phyloP scores from a whole-genome alignment of 23 red algal genomes.

The Agarophyton chilense region DNA sequence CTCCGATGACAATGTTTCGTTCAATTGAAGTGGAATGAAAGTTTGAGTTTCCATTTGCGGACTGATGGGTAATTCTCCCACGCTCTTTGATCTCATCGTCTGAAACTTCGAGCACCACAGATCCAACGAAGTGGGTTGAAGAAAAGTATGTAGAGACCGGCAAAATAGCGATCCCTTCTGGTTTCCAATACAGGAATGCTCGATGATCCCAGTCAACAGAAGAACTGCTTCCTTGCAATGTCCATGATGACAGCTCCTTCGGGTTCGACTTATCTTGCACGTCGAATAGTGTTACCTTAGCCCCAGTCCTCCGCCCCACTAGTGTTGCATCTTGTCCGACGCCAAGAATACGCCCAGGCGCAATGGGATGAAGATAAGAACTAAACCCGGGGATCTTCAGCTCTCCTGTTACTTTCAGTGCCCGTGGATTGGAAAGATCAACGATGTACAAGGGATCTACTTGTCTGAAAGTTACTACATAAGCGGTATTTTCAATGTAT shows the following conservation, averaged over 20 bases:
- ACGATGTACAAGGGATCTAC: slow-evolving; percentile 72
- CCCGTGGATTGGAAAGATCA: slow-evolving; percentile 34
- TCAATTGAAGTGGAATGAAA: not conserved
- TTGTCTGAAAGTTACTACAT: slow-evolving; percentile 68
- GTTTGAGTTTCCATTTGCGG: not conserved
- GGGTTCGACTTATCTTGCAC: slow-evolving; percentile 46
- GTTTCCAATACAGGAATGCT: slow-evolving; percentile 67
- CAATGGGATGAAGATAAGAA: slow-evolving; percentile 57
- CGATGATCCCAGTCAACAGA: slow-evolving; percentile 70
- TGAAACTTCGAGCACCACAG: slow-evolving; percentile 47
- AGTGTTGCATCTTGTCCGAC: slow-evolving; percentile 63
- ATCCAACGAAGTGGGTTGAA: slow-evolving; percentile 18
- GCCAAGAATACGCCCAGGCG: slow-evolving; percentile 49
- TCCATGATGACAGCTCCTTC: slow-evolving; percentile 54
- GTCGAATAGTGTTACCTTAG: slow-evolving; percentile 68
- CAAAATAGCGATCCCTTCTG: slow-evolving; percentile 41
- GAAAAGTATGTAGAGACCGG: slow-evolving; percentile 34
- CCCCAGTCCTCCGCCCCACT: slow-evolving; percentile 22
- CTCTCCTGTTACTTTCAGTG: slow-evolving; percentile 59
- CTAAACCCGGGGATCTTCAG: slow-evolving; percentile 72
- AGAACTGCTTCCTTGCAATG: slow-evolving; percentile 16
- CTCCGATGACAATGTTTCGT: slow-evolving; percentile 54
- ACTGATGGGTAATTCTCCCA: slow-evolving; percentile 37
- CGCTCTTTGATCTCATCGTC: slow-evolving; percentile 35
- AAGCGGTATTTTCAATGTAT: slow-evolving; percentile 50